Conservation (phyloP, 768 basidiomycete genomes). For the Coprinellus micaceus region DNA sequence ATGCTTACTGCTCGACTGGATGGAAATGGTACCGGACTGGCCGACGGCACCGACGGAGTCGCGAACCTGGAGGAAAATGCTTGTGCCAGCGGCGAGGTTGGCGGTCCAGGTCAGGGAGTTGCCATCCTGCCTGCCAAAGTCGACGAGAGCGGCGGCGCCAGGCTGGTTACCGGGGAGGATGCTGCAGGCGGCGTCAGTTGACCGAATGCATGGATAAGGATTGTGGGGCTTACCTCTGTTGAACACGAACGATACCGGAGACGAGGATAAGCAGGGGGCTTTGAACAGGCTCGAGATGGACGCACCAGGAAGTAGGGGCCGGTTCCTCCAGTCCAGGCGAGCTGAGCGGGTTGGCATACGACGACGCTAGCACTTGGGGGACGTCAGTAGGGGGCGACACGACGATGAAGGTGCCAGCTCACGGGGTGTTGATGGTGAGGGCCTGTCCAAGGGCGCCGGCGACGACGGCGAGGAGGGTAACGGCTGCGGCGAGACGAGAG, state of each 20-base stretch:
- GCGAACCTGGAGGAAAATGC: slow-evolving; percentile 21
- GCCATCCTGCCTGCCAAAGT: slow-evolving; percentile 16
- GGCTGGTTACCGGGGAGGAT: slow-evolving; percentile 24
- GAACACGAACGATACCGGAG: neutral
- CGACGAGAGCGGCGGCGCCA: slow-evolving; percentile 18
- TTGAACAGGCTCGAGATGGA: slow-evolving; percentile 2
- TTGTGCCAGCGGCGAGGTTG: slow-evolving; percentile 19
- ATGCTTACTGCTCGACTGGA: slow-evolving; percentile 18
- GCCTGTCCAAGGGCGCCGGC: slow-evolving; percentile 21
- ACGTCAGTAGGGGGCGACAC: neutral
- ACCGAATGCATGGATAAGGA: neutral
- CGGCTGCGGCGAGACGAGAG: slow-evolving; percentile 15
- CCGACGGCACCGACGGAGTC: slow-evolving; percentile 22
- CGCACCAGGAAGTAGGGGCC: slow-evolving; percentile 29
- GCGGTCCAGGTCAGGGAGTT: slow-evolving; percentile 25
- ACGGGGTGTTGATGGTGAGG: slow-evolving; percentile 25
- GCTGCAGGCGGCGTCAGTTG: slow-evolving; percentile 11
- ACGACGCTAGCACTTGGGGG: slow-evolving; percentile 19
- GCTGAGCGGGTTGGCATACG: slow-evolving; percentile 22
- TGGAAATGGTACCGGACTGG: slow-evolving; percentile 24
- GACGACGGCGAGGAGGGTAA: slow-evolving; percentile 14
- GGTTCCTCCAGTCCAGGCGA: slow-evolving; percentile 24
- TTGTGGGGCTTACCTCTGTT: slow-evolving; percentile 14
- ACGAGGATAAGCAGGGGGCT: neutral
- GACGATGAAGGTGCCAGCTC: slow-evolving; percentile 1